Evolutionary conservation across 1,139 yeast species (phyloP).

Genomic region (Pichia sp.): DNA sequence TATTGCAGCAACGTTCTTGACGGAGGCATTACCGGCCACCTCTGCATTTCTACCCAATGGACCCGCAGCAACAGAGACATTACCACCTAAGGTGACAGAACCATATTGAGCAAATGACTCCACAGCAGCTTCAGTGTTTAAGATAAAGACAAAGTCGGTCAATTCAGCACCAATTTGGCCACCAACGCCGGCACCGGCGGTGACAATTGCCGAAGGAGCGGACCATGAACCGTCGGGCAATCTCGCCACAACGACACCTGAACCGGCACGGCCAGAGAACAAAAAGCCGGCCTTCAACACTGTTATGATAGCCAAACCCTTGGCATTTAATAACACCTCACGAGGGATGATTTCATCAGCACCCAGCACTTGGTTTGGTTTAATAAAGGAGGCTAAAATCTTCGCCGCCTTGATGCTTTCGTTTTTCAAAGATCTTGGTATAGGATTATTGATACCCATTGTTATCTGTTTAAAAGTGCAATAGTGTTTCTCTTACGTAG

Average conservation of each 20-base stretch:
- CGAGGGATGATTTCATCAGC: conserved; percentile 92
- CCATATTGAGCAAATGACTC: conserved; percentile 93
- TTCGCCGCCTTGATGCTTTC: conserved; percentile 98
- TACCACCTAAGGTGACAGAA: conserved; percentile 91
- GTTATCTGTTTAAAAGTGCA: too few species aligned
- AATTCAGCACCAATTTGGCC: conserved; percentile 96
- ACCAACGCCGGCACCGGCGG: conserved; percentile 99
- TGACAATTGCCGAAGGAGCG: conserved; percentile 93
- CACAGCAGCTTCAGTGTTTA: conserved; percentile 82
- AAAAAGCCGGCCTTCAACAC: conserved; percentile 94
- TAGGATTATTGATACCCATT: conserved; percentile 87
- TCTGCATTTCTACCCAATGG: conserved; percentile 97
- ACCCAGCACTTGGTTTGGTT: conserved; percentile 92
- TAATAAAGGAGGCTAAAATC: conserved; percentile 78
- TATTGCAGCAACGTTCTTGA: conserved; percentile 82
- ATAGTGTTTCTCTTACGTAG: too few species aligned
- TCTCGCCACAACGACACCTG: conserved; percentile 92
- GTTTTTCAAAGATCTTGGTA: conserved; percentile 81
- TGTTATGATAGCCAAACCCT: conserved; percentile 86
- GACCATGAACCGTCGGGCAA: conserved; percentile 96
- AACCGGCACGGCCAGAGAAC: conserved; percentile 95
- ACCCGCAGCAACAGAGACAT: conserved; percentile 95
- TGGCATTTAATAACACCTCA: conserved; percentile 77
- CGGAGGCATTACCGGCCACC: conserved; percentile 93
- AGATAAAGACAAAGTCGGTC: conserved; percentile 92